Evolutionary conservation across 768 basidiomycete species (phyloP), one percentile per base, ranked within the genome.

Genomic region (Russula sp.): DNA sequence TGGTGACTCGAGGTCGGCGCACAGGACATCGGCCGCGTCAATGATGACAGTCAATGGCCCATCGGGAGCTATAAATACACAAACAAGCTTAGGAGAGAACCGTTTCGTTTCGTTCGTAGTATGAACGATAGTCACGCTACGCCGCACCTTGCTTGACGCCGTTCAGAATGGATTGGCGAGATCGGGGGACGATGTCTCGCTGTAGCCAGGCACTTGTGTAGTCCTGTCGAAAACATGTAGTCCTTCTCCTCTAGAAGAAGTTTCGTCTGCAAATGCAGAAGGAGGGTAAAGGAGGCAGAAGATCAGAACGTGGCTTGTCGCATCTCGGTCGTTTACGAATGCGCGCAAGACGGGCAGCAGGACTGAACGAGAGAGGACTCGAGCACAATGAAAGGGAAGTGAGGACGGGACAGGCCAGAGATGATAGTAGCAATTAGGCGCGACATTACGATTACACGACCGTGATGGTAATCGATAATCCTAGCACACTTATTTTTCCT

Each of bases 21-120:
- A 71, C 26, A 93, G 74, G 5, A 84, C 87, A 68, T 91, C 87
- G 20, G 85, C 74, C 22, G 89, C 89, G 72, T 94, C 92, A 40
- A 94, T 78, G 57, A 89, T 72, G 26, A 91, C 81, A 65, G 79
- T 81, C 32, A 89, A 63, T n/a, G 86, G 78, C 34, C 80, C 79
- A 34, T 77, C 46, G 34, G 78, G 69, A 52, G 74, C 81, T 81
- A 71, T 48, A 36, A 7, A 57, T 53, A 44, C 3, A 54, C 6
- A 51, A 13, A n/a, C 28, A 32, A 36, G 53, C 30, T 36, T 44
- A 2, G 18, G 13, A n/a, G n/a, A n/a, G n/a, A 62, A 14, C 20
- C 34, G 8, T 32, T 24, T n/a, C 7, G 34, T 34, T 34, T 34
- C 32, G 32, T 34, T 11, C 36, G 11, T 16, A 46, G 16, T 26